Conservation (phyloP, 495 filamentous ascomycete genomes). For the Tuber magnatum region DNA sequence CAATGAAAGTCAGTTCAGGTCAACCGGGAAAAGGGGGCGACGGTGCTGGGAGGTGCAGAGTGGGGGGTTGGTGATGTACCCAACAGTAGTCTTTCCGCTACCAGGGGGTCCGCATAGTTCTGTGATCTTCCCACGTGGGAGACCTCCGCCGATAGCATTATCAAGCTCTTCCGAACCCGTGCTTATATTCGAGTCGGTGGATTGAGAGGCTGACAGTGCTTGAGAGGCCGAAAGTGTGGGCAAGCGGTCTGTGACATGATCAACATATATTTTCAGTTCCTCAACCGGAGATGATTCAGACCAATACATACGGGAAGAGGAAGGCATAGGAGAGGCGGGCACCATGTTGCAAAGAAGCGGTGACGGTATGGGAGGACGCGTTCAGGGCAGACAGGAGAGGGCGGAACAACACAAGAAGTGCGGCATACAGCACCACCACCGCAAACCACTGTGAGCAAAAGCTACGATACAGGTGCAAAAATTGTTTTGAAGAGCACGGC, state of each 20-base stretch:
- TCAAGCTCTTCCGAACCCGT: constrained; percentile 64
- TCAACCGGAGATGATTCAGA: background rate
- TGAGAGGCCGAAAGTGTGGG: constrained; percentile 84
- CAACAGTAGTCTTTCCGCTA: constrained; percentile 75
- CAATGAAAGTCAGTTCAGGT: background rate
- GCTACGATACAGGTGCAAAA: background rate
- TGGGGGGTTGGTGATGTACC: constrained; percentile 48
- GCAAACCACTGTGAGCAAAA: background rate
- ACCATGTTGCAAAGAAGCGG: constrained; percentile 1
- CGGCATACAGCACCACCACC: background rate
- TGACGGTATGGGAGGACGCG: background rate
- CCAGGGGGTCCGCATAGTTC: constrained; percentile 89
- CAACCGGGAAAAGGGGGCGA: constrained; percentile 10
- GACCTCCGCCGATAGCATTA: constrained; percentile 49
- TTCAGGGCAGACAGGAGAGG: background rate
- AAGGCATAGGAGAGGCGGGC: constrained; percentile 10
- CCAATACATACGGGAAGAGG: background rate
- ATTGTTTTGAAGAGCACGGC: background rate
- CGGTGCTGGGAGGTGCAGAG: background rate
- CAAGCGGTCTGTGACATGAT: constrained; percentile 55
- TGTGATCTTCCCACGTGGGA: constrained; percentile 70
- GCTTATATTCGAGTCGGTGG: constrained; percentile 49
- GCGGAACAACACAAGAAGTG: background rate
- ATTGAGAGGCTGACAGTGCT: constrained; percentile 60
- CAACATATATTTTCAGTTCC: constrained; percentile 4